Percentiles rank a stretch among this genome's conserved stretches.
phyloP scores from a whole-genome alignment of 805 yeast species.

The Nakazawaea ishiwadae region DNA sequence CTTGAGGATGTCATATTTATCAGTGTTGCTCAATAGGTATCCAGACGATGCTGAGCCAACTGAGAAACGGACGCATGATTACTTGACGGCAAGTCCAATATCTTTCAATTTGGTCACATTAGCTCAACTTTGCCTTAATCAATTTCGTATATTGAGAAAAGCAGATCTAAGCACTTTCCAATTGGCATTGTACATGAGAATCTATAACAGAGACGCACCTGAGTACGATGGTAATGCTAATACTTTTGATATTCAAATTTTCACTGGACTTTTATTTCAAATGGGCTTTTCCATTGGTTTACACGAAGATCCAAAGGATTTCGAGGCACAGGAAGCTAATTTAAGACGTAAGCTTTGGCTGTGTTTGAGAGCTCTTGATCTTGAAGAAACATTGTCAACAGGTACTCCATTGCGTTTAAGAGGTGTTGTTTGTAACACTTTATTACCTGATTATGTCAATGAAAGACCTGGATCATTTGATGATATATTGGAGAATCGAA shows the following conservation, averaged over 20 bases:
- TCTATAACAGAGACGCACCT: constrained; percentile 39
- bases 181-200: constrained; percentile 33
- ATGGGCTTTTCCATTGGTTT: constrained; percentile 42
- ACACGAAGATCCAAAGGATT: constrained; percentile 40
- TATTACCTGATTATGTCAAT: constrained; percentile 32
- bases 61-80: constrained; percentile 17
- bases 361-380: constrained; percentile 37
- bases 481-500: constrained; percentile 7
- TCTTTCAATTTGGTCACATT: constrained; percentile 29
- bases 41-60: constrained; percentile 21
- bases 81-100: constrained; percentile 34
- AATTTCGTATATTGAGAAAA: constrained; percentile 33
- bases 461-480: constrained; percentile 11
- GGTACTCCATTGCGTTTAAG: constrained; percentile 36
- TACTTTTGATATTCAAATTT: constrained; percentile 33
- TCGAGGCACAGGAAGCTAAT: constrained; percentile 34
- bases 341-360: constrained; percentile 59
- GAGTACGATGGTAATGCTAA: constrained; percentile 46
- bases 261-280: constrained; percentile 34
- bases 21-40: constrained; percentile 26
- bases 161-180: constrained; percentile 38
- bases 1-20: constrained; percentile 35
- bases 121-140: constrained; percentile 35
- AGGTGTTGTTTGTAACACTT: constrained; percentile 37
- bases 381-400: constrained; percentile 34